These are phyloP conservation scores for Besnoitia besnoiti DNA, from an alignment of 169 alveolate genomes.

Conservation along the genomic window DNA sequence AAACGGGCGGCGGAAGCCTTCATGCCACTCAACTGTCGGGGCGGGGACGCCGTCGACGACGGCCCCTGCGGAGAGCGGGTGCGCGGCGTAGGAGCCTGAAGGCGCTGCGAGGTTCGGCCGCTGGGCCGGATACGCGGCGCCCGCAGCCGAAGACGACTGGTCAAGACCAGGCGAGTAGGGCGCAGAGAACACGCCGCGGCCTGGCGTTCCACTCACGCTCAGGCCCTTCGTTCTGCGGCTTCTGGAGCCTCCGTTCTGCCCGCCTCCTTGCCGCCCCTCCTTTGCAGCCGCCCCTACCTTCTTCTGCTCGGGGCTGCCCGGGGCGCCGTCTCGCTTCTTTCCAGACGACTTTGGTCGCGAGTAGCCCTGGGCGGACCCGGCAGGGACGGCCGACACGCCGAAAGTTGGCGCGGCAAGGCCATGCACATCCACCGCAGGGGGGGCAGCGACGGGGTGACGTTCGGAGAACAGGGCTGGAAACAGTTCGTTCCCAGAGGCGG, in stretches of 20 bases:
- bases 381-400: neutral
- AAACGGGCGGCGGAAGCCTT: conserved; percentile 64
- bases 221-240: neutral
- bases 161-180: neutral
- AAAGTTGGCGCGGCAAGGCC: neutral
- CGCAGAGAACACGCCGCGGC: neutral
- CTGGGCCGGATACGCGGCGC: neutral
- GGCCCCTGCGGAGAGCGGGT: neutral
- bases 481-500: neutral
- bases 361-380: neutral
- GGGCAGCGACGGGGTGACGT: neutral
- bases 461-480: neutral
- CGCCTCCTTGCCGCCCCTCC: neutral
- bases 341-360: neutral
- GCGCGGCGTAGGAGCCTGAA: neutral
- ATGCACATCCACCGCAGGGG: neutral
- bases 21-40: conserved; percentile 48
- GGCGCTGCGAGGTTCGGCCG: neutral
- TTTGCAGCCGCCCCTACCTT: neutral
- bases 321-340: neutral
- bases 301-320: neutral
- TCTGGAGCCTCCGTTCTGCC: neutral
- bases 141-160: neutral
- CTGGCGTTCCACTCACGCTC: neutral
- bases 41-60: neutral